Base-by-base conservation (phyloP, 768 basidiomycete species). In the Mycena albidolilacea region DNA sequence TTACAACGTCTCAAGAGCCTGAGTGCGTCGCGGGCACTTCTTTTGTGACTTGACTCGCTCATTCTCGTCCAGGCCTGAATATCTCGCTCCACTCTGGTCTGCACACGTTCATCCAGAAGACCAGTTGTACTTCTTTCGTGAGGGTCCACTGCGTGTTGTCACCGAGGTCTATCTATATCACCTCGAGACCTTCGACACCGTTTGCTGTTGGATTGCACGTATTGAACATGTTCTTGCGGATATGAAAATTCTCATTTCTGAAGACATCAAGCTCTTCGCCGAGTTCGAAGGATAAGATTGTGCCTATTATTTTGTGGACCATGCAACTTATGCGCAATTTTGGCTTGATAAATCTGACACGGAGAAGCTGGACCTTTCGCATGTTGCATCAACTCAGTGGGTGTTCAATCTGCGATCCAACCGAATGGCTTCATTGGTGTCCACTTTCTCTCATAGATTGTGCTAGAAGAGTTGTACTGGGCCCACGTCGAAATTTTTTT, bases 231-330 rank as follows among this genome's bases (percentile, higher is more conserved):
- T 76, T 37, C 71, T 88, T 1, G 63, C 69, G 8, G 72, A 75
- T 9, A 78, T 78, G 21, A 66, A 80, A 2, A 81, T 88, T n/a
- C 69, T 55, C 6, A 55, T 88, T 5, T 78, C 86, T 0, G 74
- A 80, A 0, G 69, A 73, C 17, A 77, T 86, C 10, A 92, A 92
- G 78, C 80, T 92, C 21, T 90, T 86, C 65, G 73, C 92, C 44
- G 84, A 88, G 39, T 77, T 88, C 4, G 82, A 83, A 1, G 83
- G 81, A 11, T 75, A 80, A 8, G 80, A 82, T 37, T 91, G 90
- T 80, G 82, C 78, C 19, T 92, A 92, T 77, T 92, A 92, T 72
- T 82, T 92, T n/a, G 85, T 87, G 3, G 87, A 92, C 68, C 87
- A 90, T 74, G 71, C 76, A 2, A 79, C 83, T 17, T 85, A 80